Evolutionary conservation across 148 eudicot species (phyloP), one percentile per base, ranked within the genome.

Genomic region (Agrostemma githago): DNA sequence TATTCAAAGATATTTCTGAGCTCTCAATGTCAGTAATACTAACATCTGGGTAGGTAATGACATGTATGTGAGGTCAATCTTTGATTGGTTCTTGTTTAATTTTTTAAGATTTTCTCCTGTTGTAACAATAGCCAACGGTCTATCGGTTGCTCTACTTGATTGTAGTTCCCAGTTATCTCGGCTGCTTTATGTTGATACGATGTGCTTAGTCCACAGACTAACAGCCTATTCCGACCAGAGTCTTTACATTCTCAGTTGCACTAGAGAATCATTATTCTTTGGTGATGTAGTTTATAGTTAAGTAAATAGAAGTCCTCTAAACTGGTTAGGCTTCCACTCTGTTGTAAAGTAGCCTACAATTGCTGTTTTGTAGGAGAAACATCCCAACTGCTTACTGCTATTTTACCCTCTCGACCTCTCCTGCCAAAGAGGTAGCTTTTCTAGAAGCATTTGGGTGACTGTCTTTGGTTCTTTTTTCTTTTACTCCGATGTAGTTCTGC

Each of bases 1-100:
- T 92, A 74, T 95, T 95, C 77, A 90, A 80, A 81, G 87, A 82
- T 42, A 84, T 95, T 76, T 86, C 97, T 66, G 88, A 89, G 70
- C 79, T 78, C 77, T 85, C 94, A 72, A 85, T 92, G 70, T 95
- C 99, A 46, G 99, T 95, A 78, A 86, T 95, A 78, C 72, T 95
- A 69, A 90, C 99, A 73, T 95, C 99, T 43, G 99, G 99, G 99
- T 95, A 86, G 62, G 93, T 84, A 20, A 70, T 10, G 63, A 48
- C 56, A 44, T 70, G 11, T 20, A 3, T 51, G 15, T 20, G 46
- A 42, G 10, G 48, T 39, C n/a, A 79, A 37, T 9, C 54, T 15
- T 53, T 43, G 42, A 62, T 62, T 12, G 40, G 60, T n/a, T 17
- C 66, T 21, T 34, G 9, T 2, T 3, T 65, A 15, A 0, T 40